Base-by-base conservation (phyloP, 306 rosid species). In the Cucumis hystrix region DNA sequence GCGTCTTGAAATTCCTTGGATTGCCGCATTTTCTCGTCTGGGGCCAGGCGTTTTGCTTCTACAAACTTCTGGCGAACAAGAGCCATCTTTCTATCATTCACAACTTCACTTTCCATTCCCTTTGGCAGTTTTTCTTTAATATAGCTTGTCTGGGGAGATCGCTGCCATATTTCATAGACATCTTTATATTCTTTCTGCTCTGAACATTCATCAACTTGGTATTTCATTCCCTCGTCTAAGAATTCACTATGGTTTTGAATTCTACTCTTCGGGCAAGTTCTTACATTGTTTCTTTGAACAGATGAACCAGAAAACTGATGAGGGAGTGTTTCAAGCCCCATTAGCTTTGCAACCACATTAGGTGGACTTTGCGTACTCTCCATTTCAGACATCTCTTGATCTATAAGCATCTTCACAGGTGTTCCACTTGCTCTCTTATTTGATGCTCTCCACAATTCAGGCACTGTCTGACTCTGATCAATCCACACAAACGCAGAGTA, bases 291-390 rank as follows among this genome's bases (percentile, higher is more conserved):
- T 84, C 91, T 86, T 73, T 86, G 90, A 52, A 80, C 82, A 52
- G 91, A 78, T 78, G 87, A 78, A 84, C 81, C 85, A 47, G 90
- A 77, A 74, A 85, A 86, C 81, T 84, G 77, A 30, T 1, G 77
- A 52, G 96, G 93, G 63, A 91, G 83, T 81, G 88, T 52, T 60
- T 96, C 99, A 79, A 96, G 96, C 77, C 98, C 99, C 99, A 92
- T 96, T 79, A 92, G 83, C 81, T 91, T 91, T 73, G 99, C 99
- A 81, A 96, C 97, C 74, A 91, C 86, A 78, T 92, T 96, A 55
- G 98, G 87, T 33, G 91, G 86, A 39, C 80, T 84, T 65, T 81
- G 87, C 78, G 74, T 96, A 58, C 82, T 81, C 75, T 81, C 85
- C 77, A 86, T 77, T 78, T 86, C 96, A 20, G 90, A 86, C 97